A percentile compares a stretch with the other conserved stretches of the same genome.
These are phyloP conservation scores for Pythium aphanidermatum DNA, from an alignment of 352 stramenopile species.

Conservation along the genomic window DNA sequence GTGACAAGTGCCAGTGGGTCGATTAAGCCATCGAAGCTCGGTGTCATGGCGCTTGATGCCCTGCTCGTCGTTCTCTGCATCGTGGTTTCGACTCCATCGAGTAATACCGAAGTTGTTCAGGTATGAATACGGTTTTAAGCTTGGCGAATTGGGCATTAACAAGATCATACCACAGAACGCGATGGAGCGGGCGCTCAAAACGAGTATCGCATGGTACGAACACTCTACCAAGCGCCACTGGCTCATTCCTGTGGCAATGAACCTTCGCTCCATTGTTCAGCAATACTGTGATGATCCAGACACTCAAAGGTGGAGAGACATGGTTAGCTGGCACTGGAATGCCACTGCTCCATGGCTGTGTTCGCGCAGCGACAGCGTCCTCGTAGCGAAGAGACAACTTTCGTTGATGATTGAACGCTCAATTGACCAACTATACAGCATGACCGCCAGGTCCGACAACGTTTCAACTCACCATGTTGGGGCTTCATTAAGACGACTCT, in stretches of 20 bases:
- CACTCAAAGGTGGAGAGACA: slow-evolving; percentile 6
- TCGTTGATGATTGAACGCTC: not conserved
- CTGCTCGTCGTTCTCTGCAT: slow-evolving; percentile 36
- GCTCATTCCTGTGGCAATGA: slow-evolving; percentile 1
- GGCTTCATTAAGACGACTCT: slow-evolving; percentile 2
- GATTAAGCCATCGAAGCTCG: slow-evolving; percentile 49
- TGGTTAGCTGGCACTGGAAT: slow-evolving; percentile 67
- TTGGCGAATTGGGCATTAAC: no score
- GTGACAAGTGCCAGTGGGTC: no score
- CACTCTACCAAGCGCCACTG: slow-evolving; percentile 5
- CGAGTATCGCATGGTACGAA: slow-evolving; percentile 6
- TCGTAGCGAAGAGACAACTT: slow-evolving; percentile 22
- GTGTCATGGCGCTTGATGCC: slow-evolving; percentile 42
- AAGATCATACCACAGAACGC: slow-evolving; percentile 6
- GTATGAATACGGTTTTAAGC: slow-evolving; percentile 3
- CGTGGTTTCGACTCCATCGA: not conserved
- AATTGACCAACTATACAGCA: slow-evolving; percentile 4
- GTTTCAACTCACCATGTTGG: not conserved
- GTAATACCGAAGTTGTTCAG: not conserved
- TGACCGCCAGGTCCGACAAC: no score
- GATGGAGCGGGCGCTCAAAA: not conserved
- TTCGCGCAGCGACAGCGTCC: slow-evolving; percentile 27
- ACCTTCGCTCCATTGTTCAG: slow-evolving; percentile 7
- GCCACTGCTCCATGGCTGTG: slow-evolving; percentile 38
- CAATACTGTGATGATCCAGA: no score